Evolutionary conservation across 306 rosid species (phyloP), one percentile per base, ranked within the genome.

Genomic region (Begonia masoniana): DNA sequence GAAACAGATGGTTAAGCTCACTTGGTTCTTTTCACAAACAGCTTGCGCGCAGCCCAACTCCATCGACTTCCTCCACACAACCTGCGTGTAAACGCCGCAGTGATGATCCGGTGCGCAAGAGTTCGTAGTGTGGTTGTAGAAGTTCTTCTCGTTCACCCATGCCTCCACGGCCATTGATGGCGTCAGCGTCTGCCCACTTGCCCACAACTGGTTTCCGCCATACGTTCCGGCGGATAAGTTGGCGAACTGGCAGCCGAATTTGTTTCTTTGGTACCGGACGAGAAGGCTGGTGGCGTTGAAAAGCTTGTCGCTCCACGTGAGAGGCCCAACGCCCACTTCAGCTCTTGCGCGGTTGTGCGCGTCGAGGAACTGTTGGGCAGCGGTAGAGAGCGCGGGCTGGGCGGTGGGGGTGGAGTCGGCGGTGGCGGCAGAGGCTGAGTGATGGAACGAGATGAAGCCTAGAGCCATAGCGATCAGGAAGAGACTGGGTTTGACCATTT

Each of bases 81-180:
- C 85, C 56, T 85, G 95, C 0, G 95, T 88, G 43, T 82, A 88
- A 11, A 82, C 89, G 0, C 95, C 97, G 13, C 97, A 85, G 49
- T 7, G 62, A 52, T 74, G 94, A 2, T 67, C 66, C 13, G 54
- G 17, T 15, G 35, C 68, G 66, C 97, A 88, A 17, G 85, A 41
- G 71, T 89, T 89, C 31, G 50, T 68, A 4, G 48, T 47, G 66
- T 76, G 76, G 39, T 74, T 67, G 62, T 89, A 89, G 69, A 54
- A 82, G 7, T 64, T 57, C 52, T 80, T 85, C 87, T 85, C 85
- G 57, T 64, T 75, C 24, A 85, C 87, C 97, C 97, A 89, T 36
- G 59, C 68, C 57, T 67, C 95, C 60, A 85, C 95, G 0, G 62
- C 95, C 75, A 24, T 41, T 14, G 68, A 59, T 15, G 97, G 85